Conservation (phyloP, 108 stramenopile species). For the Nitzschia putrida region DNA sequence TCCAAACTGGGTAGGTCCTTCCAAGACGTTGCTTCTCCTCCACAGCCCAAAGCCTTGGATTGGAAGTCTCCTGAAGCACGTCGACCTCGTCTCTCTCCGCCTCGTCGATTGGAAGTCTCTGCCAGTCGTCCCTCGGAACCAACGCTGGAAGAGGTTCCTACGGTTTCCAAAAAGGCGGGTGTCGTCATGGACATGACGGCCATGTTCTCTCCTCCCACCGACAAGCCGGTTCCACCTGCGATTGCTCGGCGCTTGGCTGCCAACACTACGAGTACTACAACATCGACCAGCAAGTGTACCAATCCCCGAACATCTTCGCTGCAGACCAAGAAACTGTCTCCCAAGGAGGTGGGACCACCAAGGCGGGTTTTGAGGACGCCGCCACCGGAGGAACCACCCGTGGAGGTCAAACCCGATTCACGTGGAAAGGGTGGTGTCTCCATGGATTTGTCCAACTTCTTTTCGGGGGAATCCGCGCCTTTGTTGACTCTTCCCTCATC, state of each 20-base stretch:
- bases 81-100: neutral
- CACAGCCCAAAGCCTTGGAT: neutral
- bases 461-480: neutral
- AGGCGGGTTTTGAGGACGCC: too few relatives aligned
- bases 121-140: neutral
- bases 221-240: neutral
- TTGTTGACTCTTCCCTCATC: neutral
- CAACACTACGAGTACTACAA: neutral
- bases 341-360: too few relatives aligned
- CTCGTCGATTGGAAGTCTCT: neutral
- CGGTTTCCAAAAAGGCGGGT: neutral
- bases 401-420: neutral
- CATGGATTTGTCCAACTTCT: conserved; percentile 1
- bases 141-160: neutral
- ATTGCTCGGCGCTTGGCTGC: too few relatives aligned
- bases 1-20: neutral
- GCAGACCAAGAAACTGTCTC: neutral
- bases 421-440: neutral
- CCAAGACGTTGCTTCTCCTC: neutral
- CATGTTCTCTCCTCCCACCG: neutral
- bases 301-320: neutral
- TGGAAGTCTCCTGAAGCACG: neutral
- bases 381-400: neutral
- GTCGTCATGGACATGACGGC: neutral
- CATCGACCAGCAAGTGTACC: neutral